Evolutionary conservation across 2,329 filamentous ascomycete genomes (phyloP).

Genomic region (Botrytis aclada): DNA sequence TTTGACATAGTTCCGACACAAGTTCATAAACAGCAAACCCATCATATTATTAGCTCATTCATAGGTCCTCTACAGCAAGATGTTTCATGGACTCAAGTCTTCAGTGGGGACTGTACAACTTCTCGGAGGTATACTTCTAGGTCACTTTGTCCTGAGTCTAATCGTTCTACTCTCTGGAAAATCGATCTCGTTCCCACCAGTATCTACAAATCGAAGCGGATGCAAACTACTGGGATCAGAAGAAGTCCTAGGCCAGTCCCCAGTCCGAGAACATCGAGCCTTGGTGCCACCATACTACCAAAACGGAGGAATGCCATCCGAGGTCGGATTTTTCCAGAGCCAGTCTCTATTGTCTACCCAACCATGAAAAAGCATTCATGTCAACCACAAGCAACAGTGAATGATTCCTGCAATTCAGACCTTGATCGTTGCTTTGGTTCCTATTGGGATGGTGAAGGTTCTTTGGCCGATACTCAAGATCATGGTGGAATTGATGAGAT

Average conservation of each 20-base stretch:
- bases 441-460: background rate
- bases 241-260: background rate
- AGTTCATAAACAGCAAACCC: background rate
- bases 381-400: background rate
- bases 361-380: background rate
- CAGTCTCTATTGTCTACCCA: background rate
- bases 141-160: background rate
- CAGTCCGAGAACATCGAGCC: slow-evolving; percentile 7
- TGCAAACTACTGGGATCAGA: background rate
- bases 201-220: slow-evolving; percentile 7
- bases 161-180: background rate
- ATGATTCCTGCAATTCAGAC: background rate
- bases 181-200: slow-evolving; percentile 1
- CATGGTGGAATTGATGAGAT: background rate
- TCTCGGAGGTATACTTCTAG: background rate
- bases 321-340: background rate
- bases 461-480: background rate
- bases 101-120: background rate
- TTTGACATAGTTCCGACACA: background rate
- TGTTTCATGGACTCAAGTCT: background rate
- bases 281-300: slow-evolving; percentile 1
- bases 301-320: slow-evolving; percentile 10
- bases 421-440: background rate
- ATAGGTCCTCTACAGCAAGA: background rate
- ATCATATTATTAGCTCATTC: background rate